These are phyloP conservation scores for Boletellus emodensis DNA, from an alignment of 768 basidiomycete genomes.

Conservation along the genomic window DNA sequence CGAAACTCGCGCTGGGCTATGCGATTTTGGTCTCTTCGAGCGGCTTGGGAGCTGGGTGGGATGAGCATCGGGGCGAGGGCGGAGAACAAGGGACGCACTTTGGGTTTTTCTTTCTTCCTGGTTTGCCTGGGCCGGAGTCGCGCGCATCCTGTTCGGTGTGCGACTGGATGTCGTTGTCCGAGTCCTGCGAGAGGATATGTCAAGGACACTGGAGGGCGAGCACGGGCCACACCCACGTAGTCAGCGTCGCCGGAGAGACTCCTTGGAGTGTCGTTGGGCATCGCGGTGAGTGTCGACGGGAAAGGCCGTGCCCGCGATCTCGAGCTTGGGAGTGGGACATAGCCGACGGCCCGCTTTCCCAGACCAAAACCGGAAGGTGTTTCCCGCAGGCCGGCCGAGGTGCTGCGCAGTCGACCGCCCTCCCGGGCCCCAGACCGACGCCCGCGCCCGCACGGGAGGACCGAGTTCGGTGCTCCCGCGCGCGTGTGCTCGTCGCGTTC, in stretches of 20 bases:
- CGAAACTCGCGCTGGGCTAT: conserved; percentile 94
- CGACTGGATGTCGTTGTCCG: conserved; percentile 68
- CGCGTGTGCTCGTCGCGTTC: neutral
- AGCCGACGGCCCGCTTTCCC: neutral
- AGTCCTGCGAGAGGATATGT: conserved; percentile 42
- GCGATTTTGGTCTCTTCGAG: conserved; percentile 83
- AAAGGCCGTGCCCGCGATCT: neutral
- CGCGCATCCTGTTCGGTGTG: conserved; percentile 25
- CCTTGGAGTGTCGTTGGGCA: conserved; percentile 52
- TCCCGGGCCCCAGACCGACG: no score
- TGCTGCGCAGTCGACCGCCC: neutral
- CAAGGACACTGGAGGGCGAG: conserved; percentile 10
- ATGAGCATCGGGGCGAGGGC: conserved; percentile 13
- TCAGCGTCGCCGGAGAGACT: conserved; percentile 64
- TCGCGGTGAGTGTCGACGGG: conserved; percentile 19
- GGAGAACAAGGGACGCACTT: conserved; percentile 48
- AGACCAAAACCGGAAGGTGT: neutral
- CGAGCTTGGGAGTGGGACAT: neutral
- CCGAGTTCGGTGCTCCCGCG: neutral
- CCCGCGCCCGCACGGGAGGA: no score
- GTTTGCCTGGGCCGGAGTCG: conserved; percentile 25
- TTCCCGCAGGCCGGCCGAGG: neutral
- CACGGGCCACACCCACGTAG: conserved; percentile 29
- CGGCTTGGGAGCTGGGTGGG: conserved; percentile 71
- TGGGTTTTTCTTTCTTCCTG: conserved; percentile 87